These are phyloP conservation scores for Gossypium anomalum DNA, from an alignment of 345 rosid genomes.

Conservation along the genomic window DNA sequence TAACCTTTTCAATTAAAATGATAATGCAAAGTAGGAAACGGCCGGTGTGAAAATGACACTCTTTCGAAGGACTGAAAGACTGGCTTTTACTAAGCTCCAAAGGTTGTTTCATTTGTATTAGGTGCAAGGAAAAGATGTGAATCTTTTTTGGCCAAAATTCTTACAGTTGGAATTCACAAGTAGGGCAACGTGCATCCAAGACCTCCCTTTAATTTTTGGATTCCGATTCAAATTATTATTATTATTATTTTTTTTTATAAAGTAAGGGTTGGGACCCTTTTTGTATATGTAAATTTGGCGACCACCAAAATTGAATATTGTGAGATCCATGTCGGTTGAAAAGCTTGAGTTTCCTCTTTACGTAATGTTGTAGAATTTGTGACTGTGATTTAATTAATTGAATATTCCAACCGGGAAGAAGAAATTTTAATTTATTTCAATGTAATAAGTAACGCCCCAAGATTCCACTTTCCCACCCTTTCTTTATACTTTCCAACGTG, in stretches of 20 bases:
- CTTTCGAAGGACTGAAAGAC: neutral
- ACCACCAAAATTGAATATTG: too few relatives aligned
- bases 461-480: too few relatives aligned
- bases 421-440: too few relatives aligned
- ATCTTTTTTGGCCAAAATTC: neutral
- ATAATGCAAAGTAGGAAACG: neutral
- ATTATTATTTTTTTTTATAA: neutral
- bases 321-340: too few relatives aligned
- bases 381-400: too few relatives aligned
- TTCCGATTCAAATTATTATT: neutral
- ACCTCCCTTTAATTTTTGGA: neutral
- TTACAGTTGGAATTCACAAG: neutral
- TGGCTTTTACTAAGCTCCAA: neutral
- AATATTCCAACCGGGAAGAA: too few relatives aligned
- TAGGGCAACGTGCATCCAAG: neutral
- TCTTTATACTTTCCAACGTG: too few relatives aligned
- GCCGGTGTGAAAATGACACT: neutral
- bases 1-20: neutral
- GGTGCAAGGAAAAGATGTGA: neutral
- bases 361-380: too few relatives aligned
- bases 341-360: too few relatives aligned
- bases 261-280: neutral
- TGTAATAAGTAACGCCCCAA: too few relatives aligned
- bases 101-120: neutral
- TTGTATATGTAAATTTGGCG: too few relatives aligned